These are phyloP conservation scores for Monilinia aucupariae DNA, from an alignment of 2,329 filamentous ascomycete genomes.

Conservation along the genomic window DNA sequence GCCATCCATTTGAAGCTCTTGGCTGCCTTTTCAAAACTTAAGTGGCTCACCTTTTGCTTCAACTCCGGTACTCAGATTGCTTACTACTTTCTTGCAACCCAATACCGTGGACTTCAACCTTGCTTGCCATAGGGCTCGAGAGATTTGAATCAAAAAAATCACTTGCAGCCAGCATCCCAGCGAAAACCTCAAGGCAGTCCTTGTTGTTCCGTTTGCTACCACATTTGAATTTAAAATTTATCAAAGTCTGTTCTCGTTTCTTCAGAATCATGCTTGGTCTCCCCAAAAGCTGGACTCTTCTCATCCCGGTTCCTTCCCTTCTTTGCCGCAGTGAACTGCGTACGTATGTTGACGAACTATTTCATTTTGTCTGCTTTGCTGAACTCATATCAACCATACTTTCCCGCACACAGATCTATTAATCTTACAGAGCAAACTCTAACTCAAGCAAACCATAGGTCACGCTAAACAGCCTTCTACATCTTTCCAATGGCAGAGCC, in stretches of 20 bases:
- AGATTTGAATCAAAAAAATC: no score
- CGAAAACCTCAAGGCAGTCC: not conserved
- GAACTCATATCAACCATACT: not conserved
- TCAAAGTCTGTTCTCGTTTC: not conserved
- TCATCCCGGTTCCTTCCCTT: not conserved
- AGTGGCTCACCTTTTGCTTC: not conserved
- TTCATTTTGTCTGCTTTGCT: not conserved
- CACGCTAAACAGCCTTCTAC: slow-evolving; percentile 41
- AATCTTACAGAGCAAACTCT: not conserved
- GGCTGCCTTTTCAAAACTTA: no score
- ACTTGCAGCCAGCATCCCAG: not conserved
- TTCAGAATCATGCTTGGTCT: no score
- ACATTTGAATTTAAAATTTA: not conserved
- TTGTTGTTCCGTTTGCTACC: not conserved
- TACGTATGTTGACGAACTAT: not conserved
- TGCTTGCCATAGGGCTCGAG: not conserved
- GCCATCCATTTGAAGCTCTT: not conserved
- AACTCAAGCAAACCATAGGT: slow-evolving; percentile 36
- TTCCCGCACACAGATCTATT: not conserved
- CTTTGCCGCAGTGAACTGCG: slow-evolving; percentile 1
- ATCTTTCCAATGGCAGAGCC: slow-evolving; percentile 42
- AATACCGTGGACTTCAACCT: not conserved
- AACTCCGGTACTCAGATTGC: not conserved
- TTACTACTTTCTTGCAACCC: not conserved
- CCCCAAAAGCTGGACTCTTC: no score